A percentile compares a stretch with the other conserved stretches of the same genome.
Conservation (phyloP, 2,329 filamentous ascomycete species). For the Colletotrichum falcatum region DNA sequence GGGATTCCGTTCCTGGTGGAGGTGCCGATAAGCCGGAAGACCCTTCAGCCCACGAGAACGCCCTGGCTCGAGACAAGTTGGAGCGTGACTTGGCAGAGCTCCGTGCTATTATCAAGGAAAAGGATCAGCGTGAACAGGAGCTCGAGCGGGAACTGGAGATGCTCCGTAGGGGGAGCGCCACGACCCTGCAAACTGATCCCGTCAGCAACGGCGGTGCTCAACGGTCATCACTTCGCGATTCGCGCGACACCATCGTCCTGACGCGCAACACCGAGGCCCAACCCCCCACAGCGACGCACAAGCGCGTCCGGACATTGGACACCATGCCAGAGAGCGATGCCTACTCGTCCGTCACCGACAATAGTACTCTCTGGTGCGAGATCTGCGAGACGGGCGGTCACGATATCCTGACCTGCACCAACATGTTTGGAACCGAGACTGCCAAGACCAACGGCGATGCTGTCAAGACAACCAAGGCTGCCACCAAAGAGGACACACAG, state of each 20-base stretch:
- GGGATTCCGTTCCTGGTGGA: constrained; percentile 72
- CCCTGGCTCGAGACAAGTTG: constrained; percentile 74
- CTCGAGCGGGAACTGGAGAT: constrained; percentile 84
- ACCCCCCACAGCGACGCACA: constrained; percentile 61
- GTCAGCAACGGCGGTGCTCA: constrained; percentile 61
- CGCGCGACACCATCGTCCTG: constrained; percentile 73
- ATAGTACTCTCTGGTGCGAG: constrained; percentile 87
- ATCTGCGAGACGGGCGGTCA: constrained; percentile 94
- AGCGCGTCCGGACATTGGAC: constrained; percentile 69
- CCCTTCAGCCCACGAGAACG: constrained; percentile 53
- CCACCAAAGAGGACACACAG: constrained; percentile 54
- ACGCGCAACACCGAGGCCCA: constrained; percentile 62
- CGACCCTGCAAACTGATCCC: constrained; percentile 15
- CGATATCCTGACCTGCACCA: constrained; percentile 93
- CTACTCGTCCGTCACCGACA: constrained; percentile 78
- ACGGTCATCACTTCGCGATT: constrained; percentile 72
- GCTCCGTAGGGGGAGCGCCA: constrained; percentile 62
- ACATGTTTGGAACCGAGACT: constrained; percentile 76
- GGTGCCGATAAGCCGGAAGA: constrained; percentile 50
- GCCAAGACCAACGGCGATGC: constrained; percentile 49
- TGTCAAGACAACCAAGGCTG: constrained; percentile 51
- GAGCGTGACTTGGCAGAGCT: constrained; percentile 86
- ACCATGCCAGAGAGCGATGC: constrained; percentile 78
- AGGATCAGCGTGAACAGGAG: constrained; percentile 82
- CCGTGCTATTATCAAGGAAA: constrained; percentile 77